Evolutionary conservation across 306 rosid species (phyloP).

Genomic region (Vachellia pachyceras): DNA sequence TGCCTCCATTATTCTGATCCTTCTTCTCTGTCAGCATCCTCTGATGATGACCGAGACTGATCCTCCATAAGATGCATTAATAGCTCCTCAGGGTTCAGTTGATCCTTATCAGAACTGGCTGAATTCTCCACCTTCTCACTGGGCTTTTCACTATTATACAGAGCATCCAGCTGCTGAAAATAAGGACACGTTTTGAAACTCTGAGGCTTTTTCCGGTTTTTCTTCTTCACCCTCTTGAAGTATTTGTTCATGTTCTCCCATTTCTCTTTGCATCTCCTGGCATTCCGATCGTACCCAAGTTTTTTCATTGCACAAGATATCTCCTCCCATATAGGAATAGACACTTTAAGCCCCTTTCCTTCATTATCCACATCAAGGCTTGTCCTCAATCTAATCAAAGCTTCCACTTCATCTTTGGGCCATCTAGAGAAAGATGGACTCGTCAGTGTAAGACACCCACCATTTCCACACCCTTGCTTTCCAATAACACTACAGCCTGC

Average conservation of each 20-base stretch:
- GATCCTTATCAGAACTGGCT: conserved; percentile 44
- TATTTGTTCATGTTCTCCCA: conserved; percentile 97
- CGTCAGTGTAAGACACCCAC: conserved; percentile 43
- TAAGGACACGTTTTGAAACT: conserved; percentile 87
- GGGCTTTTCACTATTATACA: conserved; percentile 57
- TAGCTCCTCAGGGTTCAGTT: conserved; percentile 76
- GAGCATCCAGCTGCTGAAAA: conserved; percentile 70
- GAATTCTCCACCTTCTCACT: conserved; percentile 42
- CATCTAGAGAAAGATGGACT: conserved; percentile 65
- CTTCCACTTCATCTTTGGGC: conserved; percentile 87
- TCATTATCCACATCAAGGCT: conserved; percentile 55
- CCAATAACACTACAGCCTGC: conserved; percentile 40
- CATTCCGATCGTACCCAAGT: conserved; percentile 65
- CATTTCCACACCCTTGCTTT: conserved; percentile 43
- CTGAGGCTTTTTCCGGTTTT: conserved; percentile 62
- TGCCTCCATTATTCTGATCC: conserved; percentile 34
- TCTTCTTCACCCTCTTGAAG: conserved; percentile 79
- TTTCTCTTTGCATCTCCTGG: conserved; percentile 90
- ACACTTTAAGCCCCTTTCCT: conserved; percentile 67
- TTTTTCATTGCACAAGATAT: conserved; percentile 67
- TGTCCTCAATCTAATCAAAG: conserved; percentile 72
- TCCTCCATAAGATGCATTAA: conserved; percentile 74
- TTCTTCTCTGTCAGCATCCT: conserved; percentile 48
- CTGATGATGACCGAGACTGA: conserved; percentile 46
- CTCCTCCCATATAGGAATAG: conserved; percentile 70